Conservation (phyloP, 2,329 filamentous ascomycete species). For the Reticulascus tulasneorum region DNA sequence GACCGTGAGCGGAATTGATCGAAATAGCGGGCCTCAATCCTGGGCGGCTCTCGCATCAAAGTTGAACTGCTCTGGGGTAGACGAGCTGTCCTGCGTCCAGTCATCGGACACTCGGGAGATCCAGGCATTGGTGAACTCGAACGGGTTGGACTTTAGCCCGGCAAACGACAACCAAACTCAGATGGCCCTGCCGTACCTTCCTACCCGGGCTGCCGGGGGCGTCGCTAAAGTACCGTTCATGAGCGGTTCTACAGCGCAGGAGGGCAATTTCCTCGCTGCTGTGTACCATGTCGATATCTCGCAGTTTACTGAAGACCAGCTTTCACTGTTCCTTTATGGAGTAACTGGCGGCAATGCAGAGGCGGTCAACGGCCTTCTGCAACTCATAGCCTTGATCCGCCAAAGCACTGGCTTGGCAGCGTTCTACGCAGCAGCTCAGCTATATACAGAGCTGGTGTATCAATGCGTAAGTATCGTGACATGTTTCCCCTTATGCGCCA, state of each 20-base stretch:
- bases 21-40: slow-evolving; percentile 2
- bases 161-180: slow-evolving; percentile 6
- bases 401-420: not conserved
- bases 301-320: not conserved
- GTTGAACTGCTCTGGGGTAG: not conserved
- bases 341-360: not conserved
- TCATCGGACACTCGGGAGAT: not conserved
- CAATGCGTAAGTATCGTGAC: slow-evolving; percentile 3
- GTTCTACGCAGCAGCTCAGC: slow-evolving; percentile 1
- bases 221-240: not conserved
- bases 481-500: not conserved
- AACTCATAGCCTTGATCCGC: not conserved
- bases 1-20: slow-evolving; percentile 1
- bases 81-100: slow-evolving; percentile 3
- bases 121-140: not conserved
- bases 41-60: not conserved
- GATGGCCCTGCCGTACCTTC: slow-evolving; percentile 2
- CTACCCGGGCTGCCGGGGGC: not conserved
- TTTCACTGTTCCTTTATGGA: not conserved
- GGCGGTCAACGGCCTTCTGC: not conserved
- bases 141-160: slow-evolving; percentile 1
- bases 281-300: slow-evolving; percentile 1
- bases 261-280: slow-evolving; percentile 2
- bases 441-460: slow-evolving; percentile 3
- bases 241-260: not conserved